A percentile compares a stretch with the other conserved stretches of the same genome.
Conservation (phyloP, 345 rosid genomes). For the Luvunga scandens region DNA sequence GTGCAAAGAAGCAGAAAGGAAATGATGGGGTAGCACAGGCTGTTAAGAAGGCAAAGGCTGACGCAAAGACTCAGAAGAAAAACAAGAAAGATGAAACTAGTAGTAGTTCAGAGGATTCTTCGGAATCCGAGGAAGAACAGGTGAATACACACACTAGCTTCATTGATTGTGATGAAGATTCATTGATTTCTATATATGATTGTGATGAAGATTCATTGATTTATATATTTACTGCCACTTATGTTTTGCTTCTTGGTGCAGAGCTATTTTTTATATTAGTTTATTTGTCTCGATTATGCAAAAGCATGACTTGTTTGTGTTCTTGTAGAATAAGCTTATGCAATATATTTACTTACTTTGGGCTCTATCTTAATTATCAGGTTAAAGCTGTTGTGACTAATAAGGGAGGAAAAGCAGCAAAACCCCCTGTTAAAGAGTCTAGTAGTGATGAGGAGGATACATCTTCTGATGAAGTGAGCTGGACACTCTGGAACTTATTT, state of each 20-base stretch:
- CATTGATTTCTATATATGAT: neutral
- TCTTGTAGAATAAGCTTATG: neutral
- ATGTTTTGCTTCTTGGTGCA: neutral
- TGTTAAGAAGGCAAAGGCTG: slow-evolving; percentile 43
- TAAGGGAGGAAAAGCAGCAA: slow-evolving; percentile 11
- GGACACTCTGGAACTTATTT: neutral
- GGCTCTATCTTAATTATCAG: slow-evolving; percentile 11
- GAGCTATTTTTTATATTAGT: neutral
- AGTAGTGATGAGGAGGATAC: slow-evolving; percentile 33
- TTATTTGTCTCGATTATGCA: neutral
- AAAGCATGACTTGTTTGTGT: neutral
- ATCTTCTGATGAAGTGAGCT: slow-evolving; percentile 34
- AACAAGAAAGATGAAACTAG: slow-evolving; percentile 49
- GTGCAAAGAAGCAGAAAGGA: slow-evolving; percentile 66
- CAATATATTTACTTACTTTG: neutral
- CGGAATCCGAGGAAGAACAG: slow-evolving; percentile 66
- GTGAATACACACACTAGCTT: too few species aligned
- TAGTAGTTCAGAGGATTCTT: slow-evolving; percentile 50
- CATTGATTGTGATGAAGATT: neutral
- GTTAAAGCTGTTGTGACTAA: slow-evolving; percentile 19
- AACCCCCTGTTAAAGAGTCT: slow-evolving; percentile 37
- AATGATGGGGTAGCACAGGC: slow-evolving; percentile 40
- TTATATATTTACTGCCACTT: too few species aligned
- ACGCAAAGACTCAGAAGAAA: slow-evolving; percentile 43
- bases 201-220: neutral